Percentiles rank a stretch among this genome's conserved stretches.
Conservation (phyloP, 441 rosid genomes). For the Adansonia rubrostipa region DNA sequence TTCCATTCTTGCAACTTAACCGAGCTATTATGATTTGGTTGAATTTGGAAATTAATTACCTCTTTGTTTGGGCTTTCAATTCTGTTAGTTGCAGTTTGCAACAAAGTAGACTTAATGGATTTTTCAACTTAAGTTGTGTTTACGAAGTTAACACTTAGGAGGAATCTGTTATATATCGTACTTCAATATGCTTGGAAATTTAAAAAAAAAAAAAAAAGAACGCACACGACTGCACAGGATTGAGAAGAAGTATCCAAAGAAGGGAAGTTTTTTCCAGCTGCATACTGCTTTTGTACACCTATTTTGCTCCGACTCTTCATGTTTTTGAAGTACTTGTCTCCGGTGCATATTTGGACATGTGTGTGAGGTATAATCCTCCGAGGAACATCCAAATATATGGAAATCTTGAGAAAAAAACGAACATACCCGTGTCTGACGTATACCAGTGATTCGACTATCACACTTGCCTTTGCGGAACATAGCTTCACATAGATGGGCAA, state of each 20-base stretch:
- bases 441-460: too few species aligned
- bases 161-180: not conserved
- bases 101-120: not conserved
- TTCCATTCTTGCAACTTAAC: not conserved
- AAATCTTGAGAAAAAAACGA: too few species aligned
- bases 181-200: not conserved
- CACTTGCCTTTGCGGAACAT: too few species aligned
- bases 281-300: not conserved
- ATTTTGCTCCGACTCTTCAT: too few species aligned
- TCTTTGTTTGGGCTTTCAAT: not conserved
- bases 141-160: not conserved
- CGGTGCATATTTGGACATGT: too few species aligned
- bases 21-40: not conserved
- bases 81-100: slow-evolving; percentile 1
- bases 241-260: not conserved
- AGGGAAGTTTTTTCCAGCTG: not conserved
- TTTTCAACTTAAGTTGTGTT: not conserved
- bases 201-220: too few species aligned
- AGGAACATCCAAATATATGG: too few species aligned
- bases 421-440: too few species aligned
- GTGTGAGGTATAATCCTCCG: too few species aligned
- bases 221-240: not conserved
- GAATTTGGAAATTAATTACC: not conserved
- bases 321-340: too few species aligned
- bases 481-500: not conserved